phyloP scores from a whole-genome alignment of 352 stramenopile genomes.

The Blastocystis sp. region DNA sequence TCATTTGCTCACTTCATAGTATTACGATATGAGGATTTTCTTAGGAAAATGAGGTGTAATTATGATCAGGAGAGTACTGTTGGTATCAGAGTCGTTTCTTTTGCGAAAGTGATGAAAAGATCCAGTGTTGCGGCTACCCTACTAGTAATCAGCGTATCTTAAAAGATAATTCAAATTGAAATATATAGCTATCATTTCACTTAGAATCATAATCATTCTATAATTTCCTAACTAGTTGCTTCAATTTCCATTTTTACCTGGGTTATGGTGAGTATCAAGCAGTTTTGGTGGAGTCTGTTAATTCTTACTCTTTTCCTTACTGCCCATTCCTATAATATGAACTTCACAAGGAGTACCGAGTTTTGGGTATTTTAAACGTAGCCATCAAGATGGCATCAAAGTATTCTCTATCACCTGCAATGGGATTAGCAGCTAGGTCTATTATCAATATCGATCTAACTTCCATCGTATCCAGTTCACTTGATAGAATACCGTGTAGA shows the following conservation, averaged over 20 bases:
- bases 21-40: too few species aligned
- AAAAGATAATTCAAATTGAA: too few species aligned
- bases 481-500: background rate
- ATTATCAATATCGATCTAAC: background rate
- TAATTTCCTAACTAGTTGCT: background rate
- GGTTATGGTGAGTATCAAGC: background rate
- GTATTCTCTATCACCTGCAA: constrained; percentile 26
- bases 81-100: too few species aligned
- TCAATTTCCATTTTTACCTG: background rate
- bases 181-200: too few species aligned
- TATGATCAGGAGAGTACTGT: too few species aligned
- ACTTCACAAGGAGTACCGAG: constrained; percentile 9
- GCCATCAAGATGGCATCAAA: background rate
- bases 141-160: too few species aligned
- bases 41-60: too few species aligned
- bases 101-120: too few species aligned
- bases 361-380: background rate
- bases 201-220: background rate
- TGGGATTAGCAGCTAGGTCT: constrained; percentile 5
- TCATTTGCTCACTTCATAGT: too few species aligned
- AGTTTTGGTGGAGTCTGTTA: background rate
- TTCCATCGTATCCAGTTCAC: background rate
- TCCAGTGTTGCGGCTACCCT: too few species aligned
- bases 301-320: background rate
- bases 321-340: constrained; percentile 11